phyloP scores from a whole-genome alignment of 192 early-diverging fungal species.

The Kickxella alabastrina region DNA sequence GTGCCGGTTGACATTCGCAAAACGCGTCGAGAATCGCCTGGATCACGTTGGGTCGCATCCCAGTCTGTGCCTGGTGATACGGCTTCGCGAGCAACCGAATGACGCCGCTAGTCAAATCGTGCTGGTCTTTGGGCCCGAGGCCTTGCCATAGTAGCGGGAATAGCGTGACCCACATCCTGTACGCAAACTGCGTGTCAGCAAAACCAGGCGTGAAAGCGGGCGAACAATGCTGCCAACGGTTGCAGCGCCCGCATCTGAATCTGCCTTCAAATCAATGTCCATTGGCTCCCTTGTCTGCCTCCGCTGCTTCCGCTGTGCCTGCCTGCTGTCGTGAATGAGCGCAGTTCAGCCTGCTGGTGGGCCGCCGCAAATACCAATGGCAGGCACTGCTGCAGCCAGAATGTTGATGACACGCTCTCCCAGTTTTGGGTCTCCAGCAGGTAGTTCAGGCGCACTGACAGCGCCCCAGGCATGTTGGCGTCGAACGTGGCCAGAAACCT shows the following conservation, averaged over 20 bases:
- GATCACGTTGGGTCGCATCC: conserved; percentile 88
- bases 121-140: conserved; percentile 69
- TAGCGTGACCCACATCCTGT: conserved; percentile 74
- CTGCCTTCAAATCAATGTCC: conserved; percentile 16
- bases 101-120: conserved; percentile 78
- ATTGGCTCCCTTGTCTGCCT: conserved; percentile 1
- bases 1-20: conserved; percentile 63
- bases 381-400: conserved; percentile 91
- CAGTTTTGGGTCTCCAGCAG: conserved; percentile 91
- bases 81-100: conserved; percentile 86
- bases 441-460: conserved; percentile 81
- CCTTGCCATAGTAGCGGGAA: conserved; percentile 83
- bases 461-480: conserved; percentile 62
- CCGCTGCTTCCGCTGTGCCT: neutral
- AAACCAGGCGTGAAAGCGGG: conserved; percentile 63
- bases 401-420: conserved; percentile 79
- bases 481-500: conserved; percentile 82
- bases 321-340: too few relatives aligned
- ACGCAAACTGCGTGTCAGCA: conserved; percentile 66
- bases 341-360: conserved; percentile 32
- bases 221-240: conserved; percentile 43
- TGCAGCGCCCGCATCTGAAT: neutral
- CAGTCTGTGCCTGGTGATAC: conserved; percentile 79
- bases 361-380: conserved; percentile 78
- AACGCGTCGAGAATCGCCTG: conserved; percentile 88